A percentile compares a stretch with the other conserved stretches of the same genome.
Evolutionary conservation across 495 filamentous ascomycete species (phyloP).

Genomic region (Acidomyces sp.): DNA sequence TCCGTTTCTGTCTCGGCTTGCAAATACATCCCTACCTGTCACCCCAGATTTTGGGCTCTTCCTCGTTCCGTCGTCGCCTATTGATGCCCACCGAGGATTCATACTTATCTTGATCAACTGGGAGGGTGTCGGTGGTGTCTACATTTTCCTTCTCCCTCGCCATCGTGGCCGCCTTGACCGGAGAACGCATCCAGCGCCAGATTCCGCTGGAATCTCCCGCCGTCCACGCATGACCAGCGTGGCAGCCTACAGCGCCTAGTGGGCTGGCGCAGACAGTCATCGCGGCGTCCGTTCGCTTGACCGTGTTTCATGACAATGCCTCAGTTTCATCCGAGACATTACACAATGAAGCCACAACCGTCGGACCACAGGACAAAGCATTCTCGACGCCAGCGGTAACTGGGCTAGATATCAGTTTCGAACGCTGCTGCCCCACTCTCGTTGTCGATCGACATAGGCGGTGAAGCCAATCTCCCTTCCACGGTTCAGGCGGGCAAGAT

Average conservation of each 20-base stretch:
- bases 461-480: slow-evolving; percentile 1
- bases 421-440: slow-evolving; percentile 1
- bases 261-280: slow-evolving; percentile 19
- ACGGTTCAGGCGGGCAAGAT: slow-evolving; percentile 1
- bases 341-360: slow-evolving; percentile 10
- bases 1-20: slow-evolving; percentile 3
- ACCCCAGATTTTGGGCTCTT: slow-evolving; percentile 16
- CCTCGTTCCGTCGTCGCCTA: slow-evolving; percentile 1
- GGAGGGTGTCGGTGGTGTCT: background rate
- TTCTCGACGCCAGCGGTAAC: background rate
- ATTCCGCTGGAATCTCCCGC: background rate
- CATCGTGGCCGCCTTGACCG: background rate
- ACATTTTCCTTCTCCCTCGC: background rate
- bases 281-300: slow-evolving; percentile 7
- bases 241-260: slow-evolving; percentile 6
- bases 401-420: slow-evolving; percentile 4
- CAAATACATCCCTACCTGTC: slow-evolving; percentile 16
- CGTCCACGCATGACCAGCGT: slow-evolving; percentile 16
- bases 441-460: slow-evolving; percentile 1
- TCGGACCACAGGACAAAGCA: background rate
- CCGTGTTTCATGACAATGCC: slow-evolving; percentile 10
- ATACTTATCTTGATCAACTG: background rate
- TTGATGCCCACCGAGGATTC: slow-evolving; percentile 9
- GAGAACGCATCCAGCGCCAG: slow-evolving; percentile 1
- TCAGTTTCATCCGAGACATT: slow-evolving; percentile 13